phyloP scores from a whole-genome alignment of 345 rosid species.

The Reutealis trisperma region DNA sequence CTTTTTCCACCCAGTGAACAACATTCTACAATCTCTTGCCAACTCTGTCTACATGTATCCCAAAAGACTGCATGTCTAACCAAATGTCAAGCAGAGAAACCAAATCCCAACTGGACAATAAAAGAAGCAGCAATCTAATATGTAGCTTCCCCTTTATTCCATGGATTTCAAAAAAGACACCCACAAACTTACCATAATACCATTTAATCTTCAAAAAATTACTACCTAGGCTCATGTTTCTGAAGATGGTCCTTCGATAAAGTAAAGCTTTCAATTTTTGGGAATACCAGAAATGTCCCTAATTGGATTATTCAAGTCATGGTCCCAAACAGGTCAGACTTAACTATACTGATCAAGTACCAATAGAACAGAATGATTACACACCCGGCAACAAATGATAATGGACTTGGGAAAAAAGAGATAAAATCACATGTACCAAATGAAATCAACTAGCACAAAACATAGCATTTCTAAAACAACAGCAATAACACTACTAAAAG shows the following conservation, averaged over 20 bases:
- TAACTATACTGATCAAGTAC: background rate
- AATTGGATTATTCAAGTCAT: background rate
- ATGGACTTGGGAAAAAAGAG: background rate
- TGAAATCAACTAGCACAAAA: slow-evolving; percentile 2
- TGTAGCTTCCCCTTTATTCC: background rate
- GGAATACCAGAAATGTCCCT: background rate
- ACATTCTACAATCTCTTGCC: background rate
- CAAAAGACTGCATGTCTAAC: background rate
- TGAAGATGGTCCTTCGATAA: background rate
- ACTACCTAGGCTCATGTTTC: background rate
- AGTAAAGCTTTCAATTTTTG: no score
- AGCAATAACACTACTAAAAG: background rate
- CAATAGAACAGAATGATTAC: background rate
- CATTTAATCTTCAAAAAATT: background rate
- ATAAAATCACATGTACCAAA: slow-evolving; percentile 7
- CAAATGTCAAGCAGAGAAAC: background rate
- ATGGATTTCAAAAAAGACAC: background rate
- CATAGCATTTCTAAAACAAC: background rate
- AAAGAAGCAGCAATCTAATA: background rate
- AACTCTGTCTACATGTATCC: background rate
- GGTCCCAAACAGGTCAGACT: background rate
- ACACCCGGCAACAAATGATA: background rate
- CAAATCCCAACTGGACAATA: slow-evolving; percentile 1
- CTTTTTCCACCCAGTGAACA: background rate
- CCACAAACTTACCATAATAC: background rate